Evolutionary conservation across 2,329 filamentous ascomycete species (phyloP).

Genomic region (Aphanocladium album): DNA sequence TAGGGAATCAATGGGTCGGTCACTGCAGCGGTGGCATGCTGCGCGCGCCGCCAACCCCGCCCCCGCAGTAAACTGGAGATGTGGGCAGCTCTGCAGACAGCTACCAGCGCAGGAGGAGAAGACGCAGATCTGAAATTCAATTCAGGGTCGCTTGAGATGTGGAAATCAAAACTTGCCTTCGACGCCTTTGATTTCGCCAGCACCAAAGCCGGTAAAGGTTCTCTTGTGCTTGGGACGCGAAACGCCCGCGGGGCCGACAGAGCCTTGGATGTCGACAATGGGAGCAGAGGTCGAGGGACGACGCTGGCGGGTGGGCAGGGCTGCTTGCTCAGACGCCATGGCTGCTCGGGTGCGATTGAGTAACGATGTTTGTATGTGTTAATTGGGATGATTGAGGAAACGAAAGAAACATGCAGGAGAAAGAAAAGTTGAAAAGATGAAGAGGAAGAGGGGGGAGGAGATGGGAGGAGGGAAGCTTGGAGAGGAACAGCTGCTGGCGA

Average conservation of each 20-base stretch:
- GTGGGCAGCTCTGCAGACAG: not conserved
- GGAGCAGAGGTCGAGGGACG: constrained; percentile 77
- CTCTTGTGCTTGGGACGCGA: constrained; percentile 91
- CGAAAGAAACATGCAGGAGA: not conserved
- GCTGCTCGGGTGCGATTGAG: not conserved
- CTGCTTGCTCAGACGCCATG: constrained; percentile 32
- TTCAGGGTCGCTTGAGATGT: too few relatives aligned
- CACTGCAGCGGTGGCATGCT: not conserved
- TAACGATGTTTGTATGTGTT: not conserved
- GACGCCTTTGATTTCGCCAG: constrained; percentile 86
- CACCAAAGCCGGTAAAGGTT: constrained; percentile 90
- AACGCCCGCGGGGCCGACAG: constrained; percentile 79
- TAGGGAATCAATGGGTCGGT: not conserved
- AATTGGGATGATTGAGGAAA: not conserved
- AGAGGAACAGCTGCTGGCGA: not conserved
- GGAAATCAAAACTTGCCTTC: constrained; percentile 56
- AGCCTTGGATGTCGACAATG: constrained; percentile 79
- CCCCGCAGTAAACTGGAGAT: constrained; percentile 1
- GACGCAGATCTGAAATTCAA: too few relatives aligned
- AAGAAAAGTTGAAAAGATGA: too few relatives aligned
- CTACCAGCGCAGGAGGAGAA: not conserved
- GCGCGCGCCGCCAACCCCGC: constrained; percentile 2
- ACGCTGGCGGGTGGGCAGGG: constrained; percentile 64
- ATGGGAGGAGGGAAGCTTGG: too few relatives aligned
- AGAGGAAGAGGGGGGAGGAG: not conserved